These are phyloP conservation scores for Aspergillus oerlinghausenensis DNA, from an alignment of 2,329 filamentous ascomycete genomes.

Conservation along the genomic window DNA sequence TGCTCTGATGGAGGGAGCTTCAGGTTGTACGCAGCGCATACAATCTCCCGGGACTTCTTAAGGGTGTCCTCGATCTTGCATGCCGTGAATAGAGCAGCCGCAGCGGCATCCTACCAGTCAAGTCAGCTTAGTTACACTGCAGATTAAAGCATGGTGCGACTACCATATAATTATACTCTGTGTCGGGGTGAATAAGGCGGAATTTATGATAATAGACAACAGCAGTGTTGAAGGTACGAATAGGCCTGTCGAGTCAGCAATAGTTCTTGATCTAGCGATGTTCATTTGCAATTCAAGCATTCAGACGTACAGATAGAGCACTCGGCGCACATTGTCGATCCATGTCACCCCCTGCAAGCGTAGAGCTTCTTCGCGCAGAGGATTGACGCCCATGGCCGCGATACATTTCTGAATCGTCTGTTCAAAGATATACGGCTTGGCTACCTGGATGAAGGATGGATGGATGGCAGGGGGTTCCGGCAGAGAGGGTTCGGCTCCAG, in stretches of 20 bases:
- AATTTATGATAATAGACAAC: constrained; percentile 93
- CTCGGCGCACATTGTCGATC: constrained; percentile 78
- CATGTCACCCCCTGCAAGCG: constrained; percentile 82
- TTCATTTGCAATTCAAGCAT: neutral
- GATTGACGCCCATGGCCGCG: constrained; percentile 63
- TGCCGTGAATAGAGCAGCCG: constrained; percentile 82
- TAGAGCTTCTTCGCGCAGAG: constrained; percentile 72
- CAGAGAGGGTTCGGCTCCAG: constrained; percentile 8
- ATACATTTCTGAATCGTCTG: constrained; percentile 72
- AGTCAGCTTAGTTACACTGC: constrained; percentile 1
- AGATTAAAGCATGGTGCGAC: constrained; percentile 12
- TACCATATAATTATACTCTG: constrained; percentile 71
- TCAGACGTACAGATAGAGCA: constrained; percentile 66
- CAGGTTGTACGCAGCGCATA: constrained; percentile 84
- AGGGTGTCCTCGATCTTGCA: constrained; percentile 98
- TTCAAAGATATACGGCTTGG: constrained; percentile 76
- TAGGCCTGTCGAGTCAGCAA: constrained; percentile 54
- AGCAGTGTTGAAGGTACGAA: constrained; percentile 88
- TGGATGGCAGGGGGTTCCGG: constrained; percentile 47
- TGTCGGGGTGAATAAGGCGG: constrained; percentile 76
- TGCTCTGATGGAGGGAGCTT: constrained; percentile 65
- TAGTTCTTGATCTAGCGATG: neutral
- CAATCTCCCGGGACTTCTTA: constrained; percentile 91
- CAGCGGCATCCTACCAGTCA: constrained; percentile 66
- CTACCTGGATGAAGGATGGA: constrained; percentile 60